These are phyloP conservation scores for Pyricularia grisea DNA, from an alignment of 2,329 filamentous ascomycete genomes.

Conservation along the genomic window DNA sequence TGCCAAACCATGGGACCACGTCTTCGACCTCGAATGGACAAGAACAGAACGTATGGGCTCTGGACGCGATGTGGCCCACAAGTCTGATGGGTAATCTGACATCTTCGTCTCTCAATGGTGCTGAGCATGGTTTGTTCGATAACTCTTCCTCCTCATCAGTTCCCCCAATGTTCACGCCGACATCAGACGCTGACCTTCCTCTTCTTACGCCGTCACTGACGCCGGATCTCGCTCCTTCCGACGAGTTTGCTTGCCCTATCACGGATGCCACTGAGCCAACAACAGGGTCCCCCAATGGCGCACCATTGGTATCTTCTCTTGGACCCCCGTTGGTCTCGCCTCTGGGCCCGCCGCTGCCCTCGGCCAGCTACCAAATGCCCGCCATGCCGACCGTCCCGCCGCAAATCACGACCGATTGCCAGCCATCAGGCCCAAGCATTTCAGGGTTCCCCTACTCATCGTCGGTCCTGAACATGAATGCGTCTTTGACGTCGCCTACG, in stretches of 20 bases:
- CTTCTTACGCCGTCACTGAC: background rate
- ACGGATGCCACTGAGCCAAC: background rate
- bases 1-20: background rate
- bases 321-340: background rate
- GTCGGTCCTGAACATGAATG: background rate
- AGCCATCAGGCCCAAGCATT: background rate
- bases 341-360: background rate
- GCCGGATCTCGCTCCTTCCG: background rate
- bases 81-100: background rate
- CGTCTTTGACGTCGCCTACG: background rate
- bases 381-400: background rate
- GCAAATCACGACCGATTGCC: background rate
- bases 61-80: background rate
- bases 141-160: background rate
- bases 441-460: background rate
- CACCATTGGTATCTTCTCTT: background rate
- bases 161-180: background rate
- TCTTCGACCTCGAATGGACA: background rate
- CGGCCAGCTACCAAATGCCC: background rate
- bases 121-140: constrained; percentile 1
- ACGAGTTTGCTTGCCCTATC: background rate
- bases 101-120: background rate
- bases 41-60: background rate
- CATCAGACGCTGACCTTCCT: constrained; percentile 1
- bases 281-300: background rate